These are phyloP conservation scores for Zygotorulaspora sp. DNA, from an alignment of 805 yeast species.

Conservation along the genomic window DNA sequence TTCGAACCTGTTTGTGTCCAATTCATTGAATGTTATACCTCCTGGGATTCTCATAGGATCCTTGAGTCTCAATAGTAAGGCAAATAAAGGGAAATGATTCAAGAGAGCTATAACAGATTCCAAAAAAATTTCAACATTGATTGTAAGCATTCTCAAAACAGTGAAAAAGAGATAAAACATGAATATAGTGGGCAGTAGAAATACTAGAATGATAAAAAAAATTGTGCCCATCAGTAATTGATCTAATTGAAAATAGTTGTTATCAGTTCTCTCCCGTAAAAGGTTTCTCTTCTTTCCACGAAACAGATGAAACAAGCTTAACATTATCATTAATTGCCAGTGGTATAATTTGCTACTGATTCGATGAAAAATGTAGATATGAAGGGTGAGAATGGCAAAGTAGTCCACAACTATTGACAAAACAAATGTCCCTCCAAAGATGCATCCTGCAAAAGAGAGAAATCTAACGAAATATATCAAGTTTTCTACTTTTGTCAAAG, in stretches of 20 bases:
- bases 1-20: constrained; percentile 20
- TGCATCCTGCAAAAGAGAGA: constrained; percentile 40
- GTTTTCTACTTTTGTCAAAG: constrained; percentile 19
- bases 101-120: constrained; percentile 60
- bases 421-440: constrained; percentile 65
- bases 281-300: constrained; percentile 86
- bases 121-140: constrained; percentile 45
- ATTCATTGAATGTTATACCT: constrained; percentile 40
- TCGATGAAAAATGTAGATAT: constrained; percentile 69
- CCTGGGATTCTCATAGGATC: constrained; percentile 69
- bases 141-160: constrained; percentile 47
- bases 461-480: constrained; percentile 32
- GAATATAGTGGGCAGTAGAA: constrained; percentile 79
- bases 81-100: constrained; percentile 86
- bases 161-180: constrained; percentile 81
- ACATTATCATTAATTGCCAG: constrained; percentile 64
- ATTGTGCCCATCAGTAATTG: constrained; percentile 86
- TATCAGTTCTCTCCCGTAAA: constrained; percentile 79
- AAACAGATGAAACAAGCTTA: constrained; percentile 76
- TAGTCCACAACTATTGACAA: constrained; percentile 64
- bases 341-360: constrained; percentile 75
- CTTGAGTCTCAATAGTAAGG: constrained; percentile 69
- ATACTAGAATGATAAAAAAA: constrained; percentile 71
- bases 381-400: constrained; percentile 58
- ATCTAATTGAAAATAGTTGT: constrained; percentile 77